A percentile compares a stretch with the other conserved stretches of the same genome.
These are phyloP conservation scores for Pezicula radicicola DNA, from an alignment of 2,329 filamentous ascomycete species.

Conservation along the genomic window DNA sequence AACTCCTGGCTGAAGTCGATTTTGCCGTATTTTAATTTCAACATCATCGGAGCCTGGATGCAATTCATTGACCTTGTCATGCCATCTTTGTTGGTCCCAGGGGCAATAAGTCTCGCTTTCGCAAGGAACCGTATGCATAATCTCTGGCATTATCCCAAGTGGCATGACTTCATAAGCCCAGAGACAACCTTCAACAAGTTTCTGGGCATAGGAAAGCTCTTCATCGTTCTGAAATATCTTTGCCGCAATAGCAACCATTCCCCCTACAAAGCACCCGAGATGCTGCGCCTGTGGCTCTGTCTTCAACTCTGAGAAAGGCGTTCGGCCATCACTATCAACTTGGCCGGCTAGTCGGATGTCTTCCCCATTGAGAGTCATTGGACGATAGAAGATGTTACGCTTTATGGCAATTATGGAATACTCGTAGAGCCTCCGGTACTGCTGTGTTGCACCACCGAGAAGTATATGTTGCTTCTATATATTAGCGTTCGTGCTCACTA, in stretches of 20 bases:
- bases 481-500: neutral
- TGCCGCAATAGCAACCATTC: conserved; percentile 64
- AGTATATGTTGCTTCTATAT: conserved; percentile 48
- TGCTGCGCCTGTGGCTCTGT: conserved; percentile 47
- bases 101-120: conserved; percentile 1
- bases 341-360: neutral
- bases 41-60: neutral
- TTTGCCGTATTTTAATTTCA: conserved; percentile 1
- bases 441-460: conserved; percentile 54
- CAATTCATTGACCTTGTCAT: neutral
- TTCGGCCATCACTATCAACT: neutral
- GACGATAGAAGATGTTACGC: conserved; percentile 37
- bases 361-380: conserved; percentile 22
- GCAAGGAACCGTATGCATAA: conserved; percentile 32
- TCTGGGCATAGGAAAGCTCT: conserved; percentile 50
- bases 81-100: conserved; percentile 7
- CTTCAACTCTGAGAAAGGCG: neutral
- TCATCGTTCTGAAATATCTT: conserved; percentile 50
- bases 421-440: conserved; percentile 39
- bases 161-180: conserved; percentile 55
- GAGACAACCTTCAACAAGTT: conserved; percentile 58
- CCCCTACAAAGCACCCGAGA: conserved; percentile 67
- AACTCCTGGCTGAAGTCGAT: conserved; percentile 44
- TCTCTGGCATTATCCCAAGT: conserved; percentile 59
- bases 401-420: conserved; percentile 39